phyloP scores from a whole-genome alignment of 2,329 filamentous ascomycete genomes.

The Sclerotinia subarctica region DNA sequence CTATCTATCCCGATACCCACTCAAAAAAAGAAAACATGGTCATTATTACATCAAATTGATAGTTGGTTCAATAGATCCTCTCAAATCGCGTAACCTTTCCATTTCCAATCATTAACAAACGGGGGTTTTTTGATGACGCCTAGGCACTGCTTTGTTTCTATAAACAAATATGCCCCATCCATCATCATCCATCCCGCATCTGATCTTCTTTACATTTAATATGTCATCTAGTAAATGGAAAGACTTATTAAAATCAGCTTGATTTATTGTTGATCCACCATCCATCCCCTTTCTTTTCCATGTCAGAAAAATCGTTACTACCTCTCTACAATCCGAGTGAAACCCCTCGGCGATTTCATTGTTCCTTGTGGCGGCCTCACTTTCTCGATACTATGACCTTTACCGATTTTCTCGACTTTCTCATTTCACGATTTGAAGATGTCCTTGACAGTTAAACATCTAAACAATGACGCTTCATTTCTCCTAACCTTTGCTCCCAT shows the following conservation, averaged over 20 bases:
- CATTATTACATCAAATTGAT: neutral
- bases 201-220: neutral
- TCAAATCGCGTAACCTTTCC: constrained; percentile 16
- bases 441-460: constrained; percentile 60
- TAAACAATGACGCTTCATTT: constrained; percentile 64
- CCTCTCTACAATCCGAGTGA: constrained; percentile 2
- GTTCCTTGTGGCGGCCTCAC: constrained; percentile 8
- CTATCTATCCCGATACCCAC: neutral
- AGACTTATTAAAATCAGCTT: neutral
- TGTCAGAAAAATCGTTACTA: constrained; percentile 17
- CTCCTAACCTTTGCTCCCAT: constrained; percentile 54
- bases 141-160: neutral
- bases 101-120: neutral
- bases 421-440: constrained; percentile 42
- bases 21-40: neutral
- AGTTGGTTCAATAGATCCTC: neutral
- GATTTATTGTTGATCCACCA: neutral
- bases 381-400: constrained; percentile 24
- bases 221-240: neutral
- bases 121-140: neutral
- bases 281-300: neutral
- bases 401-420: constrained; percentile 19
- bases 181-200: constrained; percentile 3
- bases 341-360: neutral
- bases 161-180: too few relatives aligned